Base-by-base conservation (phyloP, 2,329 filamentous ascomycete genomes). In the Botrytis medusae region DNA sequence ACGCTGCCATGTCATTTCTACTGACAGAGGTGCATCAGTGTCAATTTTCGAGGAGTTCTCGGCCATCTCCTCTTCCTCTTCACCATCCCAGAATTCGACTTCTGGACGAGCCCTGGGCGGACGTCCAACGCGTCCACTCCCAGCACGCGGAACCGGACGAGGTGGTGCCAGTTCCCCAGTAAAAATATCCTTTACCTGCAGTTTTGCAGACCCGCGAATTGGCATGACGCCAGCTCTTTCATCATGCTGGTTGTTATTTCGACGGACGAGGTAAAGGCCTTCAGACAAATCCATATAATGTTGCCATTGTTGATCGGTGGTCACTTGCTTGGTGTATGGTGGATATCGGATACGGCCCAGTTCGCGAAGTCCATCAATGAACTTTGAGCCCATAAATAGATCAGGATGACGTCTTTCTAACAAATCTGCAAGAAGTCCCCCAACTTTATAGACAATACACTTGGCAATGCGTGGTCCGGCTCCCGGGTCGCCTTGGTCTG, bases 381-480 rank as follows among this genome's bases (percentile, higher is more conserved):
- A 60, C 14, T 65, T 54, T 25, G 70, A 59, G 7, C 46, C 37
- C 12, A 25, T 25, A 37, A 68, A 42, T 29, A 44, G 18, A 61
- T 57, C 7, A 59, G 48, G 48, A 20, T 72, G 54, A 14, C 48
- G 61, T 59, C 59, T 40, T 8, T 72, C 70, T 10, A 72, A 42
- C 4, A 67, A 12, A 16, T 68, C 70, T 40, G 70, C 70, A 12
- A 72, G 61, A 14, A 48, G 25, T 25, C 48, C 14, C 6, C 61
- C 62, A 20, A 72, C n/a, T 34, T 8, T 65, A 16, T 72, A 67
- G 37, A 72, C 54, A n/a, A 72, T 32, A 16, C 70, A 72, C 42
- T 72, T 72, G 25, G 70, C 61, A 59, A 67, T 67, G 14, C 70
- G 70, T 6, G 70, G 42, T 34, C 70, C 62, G n/a, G 63, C 61